phyloP scores from a whole-genome alignment of 1,139 yeast genomes.

The Hyphopichia khmerensis region DNA sequence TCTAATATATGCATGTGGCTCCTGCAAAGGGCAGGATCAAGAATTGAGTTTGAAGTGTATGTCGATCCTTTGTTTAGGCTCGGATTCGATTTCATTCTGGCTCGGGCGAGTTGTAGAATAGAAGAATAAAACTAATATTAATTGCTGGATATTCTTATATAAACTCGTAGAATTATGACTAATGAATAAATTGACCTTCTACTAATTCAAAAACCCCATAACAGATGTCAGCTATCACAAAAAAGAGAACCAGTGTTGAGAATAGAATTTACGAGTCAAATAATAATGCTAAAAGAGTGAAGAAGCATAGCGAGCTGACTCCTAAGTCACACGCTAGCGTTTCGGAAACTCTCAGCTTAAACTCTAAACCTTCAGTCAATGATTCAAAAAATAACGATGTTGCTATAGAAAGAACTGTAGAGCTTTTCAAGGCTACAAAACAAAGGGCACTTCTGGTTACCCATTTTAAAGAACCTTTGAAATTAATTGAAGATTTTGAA shows the following conservation, averaged over 20 bases:
- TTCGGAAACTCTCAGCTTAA: not conserved
- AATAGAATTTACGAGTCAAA: not conserved
- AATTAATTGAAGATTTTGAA: conserved; percentile 10
- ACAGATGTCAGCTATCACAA: too few relatives aligned
- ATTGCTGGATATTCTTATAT: too few relatives aligned
- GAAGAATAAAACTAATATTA: too few relatives aligned
- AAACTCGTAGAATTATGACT: too few relatives aligned
- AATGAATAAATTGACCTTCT: too few relatives aligned
- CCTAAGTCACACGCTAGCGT: not conserved
- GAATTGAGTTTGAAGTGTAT: too few relatives aligned
- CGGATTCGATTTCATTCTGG: too few relatives aligned
- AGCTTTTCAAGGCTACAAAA: not conserved
- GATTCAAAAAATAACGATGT: not conserved
- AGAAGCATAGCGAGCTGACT: not conserved
- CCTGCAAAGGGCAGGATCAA: too few relatives aligned
- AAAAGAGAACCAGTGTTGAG: not conserved
- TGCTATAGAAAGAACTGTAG: not conserved
- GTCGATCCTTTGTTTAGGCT: too few relatives aligned
- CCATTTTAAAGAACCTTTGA: conserved; percentile 17
- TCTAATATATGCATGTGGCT: too few relatives aligned
- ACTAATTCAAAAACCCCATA: too few relatives aligned
- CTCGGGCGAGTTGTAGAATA: too few relatives aligned
- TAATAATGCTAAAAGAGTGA: not conserved
- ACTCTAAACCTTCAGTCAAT: not conserved
- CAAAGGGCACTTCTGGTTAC: conserved; percentile 5